These are phyloP conservation scores for Lecanicillium sp. DNA, from an alignment of 2,329 filamentous ascomycete genomes.

Conservation along the genomic window DNA sequence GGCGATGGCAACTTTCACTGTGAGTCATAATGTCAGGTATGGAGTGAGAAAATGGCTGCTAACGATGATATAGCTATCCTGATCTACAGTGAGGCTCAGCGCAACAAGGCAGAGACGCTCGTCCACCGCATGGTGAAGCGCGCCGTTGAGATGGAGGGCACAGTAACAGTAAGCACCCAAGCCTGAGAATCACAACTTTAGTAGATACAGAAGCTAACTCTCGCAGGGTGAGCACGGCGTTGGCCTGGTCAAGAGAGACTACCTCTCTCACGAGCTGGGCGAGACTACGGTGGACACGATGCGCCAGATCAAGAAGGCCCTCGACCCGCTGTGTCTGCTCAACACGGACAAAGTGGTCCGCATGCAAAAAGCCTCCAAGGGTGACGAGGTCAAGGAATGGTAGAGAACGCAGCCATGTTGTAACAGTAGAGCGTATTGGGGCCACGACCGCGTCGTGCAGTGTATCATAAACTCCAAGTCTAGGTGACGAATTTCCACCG, in stretches of 20 bases:
- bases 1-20: conserved; percentile 75
- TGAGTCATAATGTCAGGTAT: conserved; percentile 22
- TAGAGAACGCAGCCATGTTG: conserved; percentile 19
- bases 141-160: conserved; percentile 78
- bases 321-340: conserved; percentile 66
- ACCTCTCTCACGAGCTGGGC: conserved; percentile 72
- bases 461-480: too few relatives aligned
- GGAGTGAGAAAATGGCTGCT: background rate
- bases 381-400: conserved; percentile 40
- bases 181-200: background rate
- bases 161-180: conserved; percentile 55
- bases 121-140: conserved; percentile 83
- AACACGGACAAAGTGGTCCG: conserved; percentile 66
- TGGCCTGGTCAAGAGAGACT: conserved; percentile 78
- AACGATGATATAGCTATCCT: conserved; percentile 39
- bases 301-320: conserved; percentile 77
- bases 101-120: conserved; percentile 59
- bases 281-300: conserved; percentile 71
- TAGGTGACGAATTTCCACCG: too few relatives aligned
- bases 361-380: conserved; percentile 42
- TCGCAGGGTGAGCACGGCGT: conserved; percentile 71
- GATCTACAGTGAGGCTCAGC: conserved; percentile 59
- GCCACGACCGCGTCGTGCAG: background rate
- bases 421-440: too few relatives aligned
- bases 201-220: conserved; percentile 13